Conservation (phyloP, 306 rosid species). For the Ceratonia siliqua region DNA sequence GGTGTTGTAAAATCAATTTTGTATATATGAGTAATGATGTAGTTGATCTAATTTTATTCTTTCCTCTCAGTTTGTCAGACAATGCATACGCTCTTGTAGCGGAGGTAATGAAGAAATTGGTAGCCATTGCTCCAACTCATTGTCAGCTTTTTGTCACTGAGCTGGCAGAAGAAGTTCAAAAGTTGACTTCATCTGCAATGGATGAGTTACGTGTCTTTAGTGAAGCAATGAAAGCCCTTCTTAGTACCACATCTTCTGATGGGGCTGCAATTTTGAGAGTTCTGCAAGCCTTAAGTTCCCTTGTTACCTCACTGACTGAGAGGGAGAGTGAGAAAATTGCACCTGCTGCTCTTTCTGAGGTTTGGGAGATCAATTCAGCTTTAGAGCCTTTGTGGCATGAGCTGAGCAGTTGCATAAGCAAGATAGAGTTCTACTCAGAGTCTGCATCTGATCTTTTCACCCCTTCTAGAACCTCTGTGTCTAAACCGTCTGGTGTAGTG, state of each 20-base stretch:
- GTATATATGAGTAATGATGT: slow-evolving; percentile 14
- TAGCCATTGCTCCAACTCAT: slow-evolving; percentile 79
- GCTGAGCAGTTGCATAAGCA: slow-evolving; percentile 88
- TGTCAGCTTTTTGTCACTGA: slow-evolving; percentile 82
- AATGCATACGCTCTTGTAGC: slow-evolving; percentile 85
- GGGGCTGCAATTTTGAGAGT: slow-evolving; percentile 97
- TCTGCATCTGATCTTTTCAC: slow-evolving; percentile 55
- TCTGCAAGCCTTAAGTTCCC: slow-evolving; percentile 91
- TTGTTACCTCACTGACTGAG: slow-evolving; percentile 61
- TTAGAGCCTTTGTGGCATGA: slow-evolving; percentile 94
- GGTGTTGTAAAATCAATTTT: background rate
- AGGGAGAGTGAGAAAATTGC: slow-evolving; percentile 57
- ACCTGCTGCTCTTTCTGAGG: slow-evolving; percentile 60
- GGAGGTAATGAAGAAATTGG: slow-evolving; percentile 94
- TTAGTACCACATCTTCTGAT: slow-evolving; percentile 78
- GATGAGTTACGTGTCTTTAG: slow-evolving; percentile 70
- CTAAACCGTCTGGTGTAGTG: slow-evolving; percentile 70
- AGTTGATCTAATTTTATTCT: slow-evolving; percentile 37
- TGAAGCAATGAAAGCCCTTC: slow-evolving; percentile 78
- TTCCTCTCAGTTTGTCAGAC: slow-evolving; percentile 78
- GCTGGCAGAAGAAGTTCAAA: slow-evolving; percentile 78
- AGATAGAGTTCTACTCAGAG: slow-evolving; percentile 85
- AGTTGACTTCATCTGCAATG: slow-evolving; percentile 83
- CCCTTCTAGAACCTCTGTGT: slow-evolving; percentile 56
- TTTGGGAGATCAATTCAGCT: slow-evolving; percentile 77